Evolutionary conservation across 225 moss, liverwort and hornwort genomes (phyloP).

Genomic region (Polytrichum formosum): DNA sequence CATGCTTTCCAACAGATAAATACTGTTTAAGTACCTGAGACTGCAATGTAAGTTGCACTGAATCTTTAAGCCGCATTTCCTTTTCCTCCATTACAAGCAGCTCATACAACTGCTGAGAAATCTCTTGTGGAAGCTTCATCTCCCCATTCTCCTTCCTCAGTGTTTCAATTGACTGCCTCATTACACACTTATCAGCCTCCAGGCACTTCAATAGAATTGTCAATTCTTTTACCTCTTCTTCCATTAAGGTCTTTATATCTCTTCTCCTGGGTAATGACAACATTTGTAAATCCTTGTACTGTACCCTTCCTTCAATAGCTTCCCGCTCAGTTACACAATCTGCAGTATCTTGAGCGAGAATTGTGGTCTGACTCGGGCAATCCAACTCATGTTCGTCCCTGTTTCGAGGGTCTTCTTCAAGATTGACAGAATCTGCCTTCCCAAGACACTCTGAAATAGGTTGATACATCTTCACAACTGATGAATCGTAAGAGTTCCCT

Average conservation of each 20-base stretch:
- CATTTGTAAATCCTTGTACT: conserved; percentile 36
- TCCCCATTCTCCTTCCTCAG: conserved; percentile 71
- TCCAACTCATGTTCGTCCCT: conserved; percentile 18
- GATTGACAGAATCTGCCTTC: conserved; percentile 38
- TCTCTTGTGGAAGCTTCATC: conserved; percentile 70
- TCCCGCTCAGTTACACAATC: conserved; percentile 22
- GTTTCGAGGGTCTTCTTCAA: conserved; percentile 12
- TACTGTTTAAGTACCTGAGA: conserved; percentile 43
- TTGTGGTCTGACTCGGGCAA: conserved; percentile 8
- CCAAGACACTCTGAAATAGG: conserved; percentile 46
- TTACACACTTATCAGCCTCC: conserved; percentile 68
- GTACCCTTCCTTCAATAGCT: conserved; percentile 44
- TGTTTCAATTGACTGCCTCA: conserved; percentile 74
- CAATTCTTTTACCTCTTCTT: conserved; percentile 51
- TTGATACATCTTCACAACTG: conserved; percentile 26
- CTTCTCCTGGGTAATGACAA: conserved; percentile 29
- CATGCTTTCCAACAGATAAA: conserved; percentile 13
- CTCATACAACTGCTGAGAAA: conserved; percentile 59
- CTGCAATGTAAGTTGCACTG: conserved; percentile 35
- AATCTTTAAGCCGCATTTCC: conserved; percentile 19
- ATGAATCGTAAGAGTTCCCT: conserved; percentile 3
- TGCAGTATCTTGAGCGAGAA: conserved; percentile 22
- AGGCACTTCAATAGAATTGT: conserved; percentile 54
- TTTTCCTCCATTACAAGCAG: conserved; percentile 47
- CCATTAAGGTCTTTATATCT: conserved; percentile 19